These are phyloP conservation scores for Cryptosporidium felis DNA, from an alignment of 169 alveolate species.

Conservation along the genomic window DNA sequence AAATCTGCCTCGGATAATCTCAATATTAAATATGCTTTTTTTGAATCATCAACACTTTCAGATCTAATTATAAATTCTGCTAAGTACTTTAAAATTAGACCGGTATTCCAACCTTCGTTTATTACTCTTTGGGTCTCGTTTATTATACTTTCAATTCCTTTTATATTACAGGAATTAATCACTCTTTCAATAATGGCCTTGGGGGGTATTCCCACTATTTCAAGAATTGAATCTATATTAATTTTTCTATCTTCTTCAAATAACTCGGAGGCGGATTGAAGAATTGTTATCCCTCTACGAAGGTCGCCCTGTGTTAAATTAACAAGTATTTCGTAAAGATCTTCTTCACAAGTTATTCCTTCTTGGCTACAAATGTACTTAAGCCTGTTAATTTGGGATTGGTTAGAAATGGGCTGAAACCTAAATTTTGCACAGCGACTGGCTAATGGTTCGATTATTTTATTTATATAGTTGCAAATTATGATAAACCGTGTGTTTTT, in stretches of 20 bases:
- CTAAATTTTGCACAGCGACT: constrained; percentile 95
- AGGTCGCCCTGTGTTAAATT: constrained; percentile 93
- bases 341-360: constrained; percentile 76
- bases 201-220: constrained; percentile 79
- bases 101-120: constrained; percentile 45
- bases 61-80: neutral
- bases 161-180: constrained; percentile 71
- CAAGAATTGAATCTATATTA: constrained; percentile 72
- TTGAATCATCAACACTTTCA: constrained; percentile 16
- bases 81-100: neutral
- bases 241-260: constrained; percentile 77
- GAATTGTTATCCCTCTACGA: constrained; percentile 92
- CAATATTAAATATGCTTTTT: constrained; percentile 47
- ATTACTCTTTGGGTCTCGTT: neutral
- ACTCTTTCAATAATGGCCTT: constrained; percentile 64
- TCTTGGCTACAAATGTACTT: constrained; percentile 86
- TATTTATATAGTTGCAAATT: constrained; percentile 96
- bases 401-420: constrained; percentile 91
- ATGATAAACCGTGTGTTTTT: constrained; percentile 95
- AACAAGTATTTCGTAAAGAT: constrained; percentile 82
- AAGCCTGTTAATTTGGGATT: constrained; percentile 89
- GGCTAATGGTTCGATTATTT: constrained; percentile 95
- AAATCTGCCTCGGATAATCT: constrained; percentile 52
- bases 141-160: constrained; percentile 39
- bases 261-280: constrained; percentile 86